phyloP scores from a whole-genome alignment of 305 asterid genomes.

The Withania somnifera region DNA sequence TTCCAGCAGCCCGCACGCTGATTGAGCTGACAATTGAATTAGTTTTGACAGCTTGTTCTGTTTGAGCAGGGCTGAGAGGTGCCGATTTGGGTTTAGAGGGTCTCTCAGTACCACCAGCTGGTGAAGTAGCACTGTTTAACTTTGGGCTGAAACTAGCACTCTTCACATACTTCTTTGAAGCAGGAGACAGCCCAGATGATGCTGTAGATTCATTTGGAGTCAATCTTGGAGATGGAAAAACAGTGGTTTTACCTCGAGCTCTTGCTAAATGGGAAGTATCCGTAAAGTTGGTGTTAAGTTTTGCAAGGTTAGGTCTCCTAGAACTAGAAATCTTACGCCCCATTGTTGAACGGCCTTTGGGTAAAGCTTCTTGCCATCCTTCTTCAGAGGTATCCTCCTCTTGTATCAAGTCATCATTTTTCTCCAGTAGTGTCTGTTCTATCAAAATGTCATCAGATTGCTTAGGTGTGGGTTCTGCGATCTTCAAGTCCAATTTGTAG shows the following conservation, averaged over 20 bases:
- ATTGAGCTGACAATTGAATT: slow-evolving; percentile 37
- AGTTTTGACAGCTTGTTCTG: slow-evolving; percentile 36
- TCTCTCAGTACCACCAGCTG: slow-evolving; percentile 36
- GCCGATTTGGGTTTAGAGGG: slow-evolving; percentile 38
- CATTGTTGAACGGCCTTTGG: slow-evolving; percentile 59
- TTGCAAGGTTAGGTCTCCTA: slow-evolving; percentile 71
- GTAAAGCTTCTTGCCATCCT: slow-evolving; percentile 98
- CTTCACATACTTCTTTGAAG: slow-evolving; percentile 39
- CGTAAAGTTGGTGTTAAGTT: slow-evolving; percentile 63
- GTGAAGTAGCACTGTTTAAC: slow-evolving; percentile 23
- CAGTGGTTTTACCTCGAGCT: slow-evolving; percentile 40
- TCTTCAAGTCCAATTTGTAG: slow-evolving; percentile 33
- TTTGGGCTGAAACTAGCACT: slow-evolving; percentile 59
- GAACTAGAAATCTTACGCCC: slow-evolving; percentile 64
- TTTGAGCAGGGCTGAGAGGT: slow-evolving; percentile 48
- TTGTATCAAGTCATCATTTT: slow-evolving; percentile 26
- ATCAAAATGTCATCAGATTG: slow-evolving; percentile 15
- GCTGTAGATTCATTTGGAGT: slow-evolving; percentile 35
- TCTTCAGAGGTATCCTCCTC: slow-evolving; percentile 60
- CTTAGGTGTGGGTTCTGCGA: slow-evolving; percentile 24
- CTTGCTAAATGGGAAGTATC: slow-evolving; percentile 45
- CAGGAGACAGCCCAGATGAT: slow-evolving; percentile 33
- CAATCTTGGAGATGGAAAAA: slow-evolving; percentile 47
- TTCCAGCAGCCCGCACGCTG: slow-evolving; percentile 64
- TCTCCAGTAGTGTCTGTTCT: slow-evolving; percentile 27